Conservation (phyloP, 2,329 filamentous ascomycete genomes). For the Trichoderma sp. region DNA sequence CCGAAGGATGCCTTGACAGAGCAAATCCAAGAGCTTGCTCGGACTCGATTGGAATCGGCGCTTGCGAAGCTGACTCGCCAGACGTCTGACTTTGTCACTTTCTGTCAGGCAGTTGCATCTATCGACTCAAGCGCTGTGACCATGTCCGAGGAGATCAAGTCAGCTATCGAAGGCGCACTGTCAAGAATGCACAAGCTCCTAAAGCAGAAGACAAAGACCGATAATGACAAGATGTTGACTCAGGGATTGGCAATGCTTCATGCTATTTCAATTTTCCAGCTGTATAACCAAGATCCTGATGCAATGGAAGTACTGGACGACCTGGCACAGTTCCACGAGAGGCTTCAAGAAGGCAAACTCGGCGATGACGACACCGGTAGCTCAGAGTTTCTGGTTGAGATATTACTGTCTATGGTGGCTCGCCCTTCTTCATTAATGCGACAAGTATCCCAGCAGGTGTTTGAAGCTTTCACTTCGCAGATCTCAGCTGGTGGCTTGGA, state of each 20-base stretch:
- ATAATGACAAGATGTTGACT: conserved; percentile 43
- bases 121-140: conserved; percentile 54
- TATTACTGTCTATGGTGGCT: conserved; percentile 85
- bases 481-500: conserved; percentile 74
- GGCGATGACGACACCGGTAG: conserved; percentile 55
- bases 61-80: conserved; percentile 59
- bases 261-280: conserved; percentile 79
- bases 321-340: conserved; percentile 72
- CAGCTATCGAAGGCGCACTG: conserved; percentile 54
- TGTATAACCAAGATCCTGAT: conserved; percentile 88
- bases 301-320: conserved; percentile 81
- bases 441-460: conserved; percentile 85
- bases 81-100: conserved; percentile 52
- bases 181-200: conserved; percentile 55
- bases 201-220: conserved; percentile 41
- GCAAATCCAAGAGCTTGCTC: conserved; percentile 55
- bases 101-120: conserved; percentile 56
- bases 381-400: conserved; percentile 78
- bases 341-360: conserved; percentile 52
- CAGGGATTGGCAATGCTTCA: conserved; percentile 79
- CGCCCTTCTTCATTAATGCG: conserved; percentile 82
- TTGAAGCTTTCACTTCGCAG: conserved; percentile 75
- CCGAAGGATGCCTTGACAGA: conserved; percentile 49
- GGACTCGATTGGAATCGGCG: conserved; percentile 58
- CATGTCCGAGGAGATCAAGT: conserved; percentile 58